Conservation (phyloP, 1,284 basidiomycete species). For the Cronartium quercuum region DNA sequence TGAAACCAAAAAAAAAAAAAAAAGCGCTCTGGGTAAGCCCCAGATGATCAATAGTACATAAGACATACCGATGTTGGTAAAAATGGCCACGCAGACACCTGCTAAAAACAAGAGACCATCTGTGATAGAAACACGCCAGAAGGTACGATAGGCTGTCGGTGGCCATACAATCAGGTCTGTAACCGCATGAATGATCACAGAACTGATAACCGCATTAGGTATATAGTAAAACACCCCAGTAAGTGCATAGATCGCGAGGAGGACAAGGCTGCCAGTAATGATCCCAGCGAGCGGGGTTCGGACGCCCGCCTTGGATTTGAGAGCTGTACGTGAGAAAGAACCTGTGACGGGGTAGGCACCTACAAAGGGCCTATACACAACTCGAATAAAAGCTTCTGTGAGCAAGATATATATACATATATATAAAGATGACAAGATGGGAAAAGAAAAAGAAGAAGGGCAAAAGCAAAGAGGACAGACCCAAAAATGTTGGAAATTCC, state of each 20-base stretch:
- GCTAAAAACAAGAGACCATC: slow-evolving; percentile 87
- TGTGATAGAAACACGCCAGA: slow-evolving; percentile 88
- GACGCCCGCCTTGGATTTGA: slow-evolving; percentile 93
- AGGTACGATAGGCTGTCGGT: slow-evolving; percentile 69
- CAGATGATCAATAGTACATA: too few species aligned
- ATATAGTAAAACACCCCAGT: slow-evolving; percentile 86
- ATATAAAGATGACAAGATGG: neutral
- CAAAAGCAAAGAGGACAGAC: neutral
- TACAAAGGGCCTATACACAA: slow-evolving; percentile 58
- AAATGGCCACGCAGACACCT: slow-evolving; percentile 72
- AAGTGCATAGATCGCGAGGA: slow-evolving; percentile 1
- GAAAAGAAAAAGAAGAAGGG: neutral
- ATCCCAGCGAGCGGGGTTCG: slow-evolving; percentile 88
- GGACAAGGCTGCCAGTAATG: slow-evolving; percentile 53
- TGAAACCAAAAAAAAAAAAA: neutral
- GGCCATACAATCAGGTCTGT: slow-evolving; percentile 85
- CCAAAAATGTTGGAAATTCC: slow-evolving; percentile 70
- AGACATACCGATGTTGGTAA: slow-evolving; percentile 40
- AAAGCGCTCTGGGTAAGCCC: neutral
- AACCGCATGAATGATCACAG: slow-evolving; percentile 52
- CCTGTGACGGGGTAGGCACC: slow-evolving; percentile 93
- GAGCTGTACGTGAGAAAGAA: slow-evolving; percentile 91
- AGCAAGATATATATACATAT: too few species aligned
- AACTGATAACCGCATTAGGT: slow-evolving; percentile 58
- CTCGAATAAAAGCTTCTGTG: too few species aligned